Conservation (phyloP, 2,329 filamentous ascomycete species). For the Exophiala sideris region DNA sequence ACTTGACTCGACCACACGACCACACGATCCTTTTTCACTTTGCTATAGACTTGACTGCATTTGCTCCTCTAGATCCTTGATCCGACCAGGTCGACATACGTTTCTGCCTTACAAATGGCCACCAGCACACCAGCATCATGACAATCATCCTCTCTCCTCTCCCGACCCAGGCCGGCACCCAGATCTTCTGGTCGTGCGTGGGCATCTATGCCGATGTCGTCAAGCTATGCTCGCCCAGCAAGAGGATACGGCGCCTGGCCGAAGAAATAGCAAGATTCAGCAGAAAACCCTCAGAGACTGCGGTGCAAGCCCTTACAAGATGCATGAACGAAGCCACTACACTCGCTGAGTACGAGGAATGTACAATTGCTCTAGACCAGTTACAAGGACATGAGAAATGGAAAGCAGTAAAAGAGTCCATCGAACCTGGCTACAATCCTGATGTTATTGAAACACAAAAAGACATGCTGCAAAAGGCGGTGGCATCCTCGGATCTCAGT, state of each 20-base stretch:
- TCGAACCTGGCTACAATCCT: conserved; percentile 65
- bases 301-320: conserved; percentile 7
- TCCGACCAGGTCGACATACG: too few relatives aligned
- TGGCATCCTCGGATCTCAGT: conserved; percentile 66
- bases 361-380: conserved; percentile 72
- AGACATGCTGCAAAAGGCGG: conserved; percentile 69
- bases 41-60: too few relatives aligned
- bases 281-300: conserved; percentile 16
- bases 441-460: conserved; percentile 67
- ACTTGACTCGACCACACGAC: too few relatives aligned
- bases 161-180: conserved; percentile 4
- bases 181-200: conserved; percentile 22
- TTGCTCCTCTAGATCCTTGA: too few relatives aligned
- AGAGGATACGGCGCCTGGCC: conserved; percentile 14
- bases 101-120: background rate
- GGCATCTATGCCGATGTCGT: conserved; percentile 21
- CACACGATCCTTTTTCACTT: too few relatives aligned
- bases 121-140: conserved; percentile 56
- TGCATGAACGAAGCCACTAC: conserved; percentile 57
- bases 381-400: conserved; percentile 78
- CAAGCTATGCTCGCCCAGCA: conserved; percentile 23
- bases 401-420: conserved; percentile 65
- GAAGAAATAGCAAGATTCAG: conserved; percentile 24
- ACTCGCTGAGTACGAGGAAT: conserved; percentile 68
- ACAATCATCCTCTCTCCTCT: conserved; percentile 62